These are phyloP conservation scores for Candida dubliniensis DNA, from an alignment of 1,139 yeast genomes.

Conservation along the genomic window DNA sequence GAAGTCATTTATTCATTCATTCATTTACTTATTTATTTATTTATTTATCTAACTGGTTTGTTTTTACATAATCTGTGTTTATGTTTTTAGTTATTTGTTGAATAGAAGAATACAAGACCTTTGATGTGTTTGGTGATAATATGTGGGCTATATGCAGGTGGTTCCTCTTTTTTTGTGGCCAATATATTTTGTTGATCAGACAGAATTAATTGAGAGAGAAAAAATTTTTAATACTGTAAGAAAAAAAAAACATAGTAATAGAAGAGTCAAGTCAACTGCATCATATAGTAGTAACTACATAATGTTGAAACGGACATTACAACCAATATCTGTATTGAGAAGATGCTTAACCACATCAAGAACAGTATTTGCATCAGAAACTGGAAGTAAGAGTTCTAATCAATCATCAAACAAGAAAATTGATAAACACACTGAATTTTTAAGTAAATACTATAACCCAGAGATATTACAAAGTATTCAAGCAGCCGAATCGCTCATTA, in stretches of 20 bases:
- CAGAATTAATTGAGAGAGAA: background rate
- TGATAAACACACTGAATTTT: constrained; percentile 54
- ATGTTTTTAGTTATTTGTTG: background rate
- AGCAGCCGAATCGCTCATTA: constrained; percentile 72
- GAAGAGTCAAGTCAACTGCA: background rate
- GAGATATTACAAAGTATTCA: constrained; percentile 77
- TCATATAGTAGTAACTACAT: background rate
- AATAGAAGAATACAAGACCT: background rate
- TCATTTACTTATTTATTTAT: too few species aligned
- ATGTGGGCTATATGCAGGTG: background rate
- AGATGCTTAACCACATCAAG: constrained; percentile 9
- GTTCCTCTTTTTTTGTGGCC: too few species aligned
- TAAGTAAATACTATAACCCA: constrained; percentile 72
- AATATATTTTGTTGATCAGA: background rate
- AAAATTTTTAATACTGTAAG: background rate
- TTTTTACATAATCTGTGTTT: too few species aligned
- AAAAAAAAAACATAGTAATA: background rate
- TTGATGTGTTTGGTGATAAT: background rate
- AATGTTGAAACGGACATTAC: constrained; percentile 9
- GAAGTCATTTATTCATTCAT: too few species aligned
- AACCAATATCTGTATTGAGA: constrained; percentile 7
- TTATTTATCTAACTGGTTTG: too few species aligned
- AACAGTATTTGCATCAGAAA: background rate
- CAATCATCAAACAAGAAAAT: constrained; percentile 16
- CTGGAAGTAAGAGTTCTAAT: background rate